Percentiles rank a stretch among this genome's conserved stretches.
phyloP scores from a whole-genome alignment of 306 rosid species.

The Castanea sativa region DNA sequence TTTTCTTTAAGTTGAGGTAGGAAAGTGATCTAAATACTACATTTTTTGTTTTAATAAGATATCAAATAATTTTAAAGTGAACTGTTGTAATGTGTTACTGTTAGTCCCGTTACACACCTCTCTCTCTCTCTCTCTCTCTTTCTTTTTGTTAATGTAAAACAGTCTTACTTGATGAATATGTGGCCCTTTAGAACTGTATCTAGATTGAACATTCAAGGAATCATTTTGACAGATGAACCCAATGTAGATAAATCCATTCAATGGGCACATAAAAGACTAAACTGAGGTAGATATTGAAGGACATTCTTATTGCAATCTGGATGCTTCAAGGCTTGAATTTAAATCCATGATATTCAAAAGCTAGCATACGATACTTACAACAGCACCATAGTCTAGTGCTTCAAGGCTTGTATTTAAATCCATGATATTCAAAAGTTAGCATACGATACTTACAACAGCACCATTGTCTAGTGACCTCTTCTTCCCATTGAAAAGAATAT shows the following conservation, averaged over 20 bases:
- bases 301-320: background rate
- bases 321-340: background rate
- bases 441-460: constrained; percentile 52
- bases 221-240: background rate
- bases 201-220: background rate
- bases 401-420: background rate
- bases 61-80: background rate
- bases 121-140: no score
- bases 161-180: background rate
- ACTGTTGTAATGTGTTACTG: background rate
- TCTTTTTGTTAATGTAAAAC: background rate
- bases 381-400: constrained; percentile 52
- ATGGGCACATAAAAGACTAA: background rate
- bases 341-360: background rate
- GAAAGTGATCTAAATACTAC: background rate
- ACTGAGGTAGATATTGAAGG: background rate
- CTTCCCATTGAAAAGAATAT: constrained; percentile 68
- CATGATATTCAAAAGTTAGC: background rate
- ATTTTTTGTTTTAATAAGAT: background rate
- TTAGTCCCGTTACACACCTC: background rate
- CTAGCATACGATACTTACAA: constrained; percentile 44
- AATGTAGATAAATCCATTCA: background rate
- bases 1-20: background rate
- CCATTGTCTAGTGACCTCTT: constrained; percentile 61
- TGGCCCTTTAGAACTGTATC: background rate